Evolutionary conservation across 257 asterid species (phyloP), one percentile per base, ranked within the genome.

Genomic region (Mentha longifolia): DNA sequence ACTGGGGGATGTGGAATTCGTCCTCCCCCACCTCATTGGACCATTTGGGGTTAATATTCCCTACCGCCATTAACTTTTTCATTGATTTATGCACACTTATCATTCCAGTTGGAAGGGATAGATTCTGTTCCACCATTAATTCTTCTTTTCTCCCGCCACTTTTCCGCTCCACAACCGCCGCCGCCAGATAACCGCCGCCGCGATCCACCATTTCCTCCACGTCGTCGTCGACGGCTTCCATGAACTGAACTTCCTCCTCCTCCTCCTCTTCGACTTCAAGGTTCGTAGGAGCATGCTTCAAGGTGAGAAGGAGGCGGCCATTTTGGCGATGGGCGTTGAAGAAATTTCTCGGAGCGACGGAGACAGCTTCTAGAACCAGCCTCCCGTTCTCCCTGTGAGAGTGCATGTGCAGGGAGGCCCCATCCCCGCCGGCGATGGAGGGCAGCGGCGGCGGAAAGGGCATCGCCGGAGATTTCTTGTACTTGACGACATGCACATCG

Each of bases 401-500:
- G 5, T 84, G 86, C 86, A 93, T 76, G 73, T 75, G 94, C 7
- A 87, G 76, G 0, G 91, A 76, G 22, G 72, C 70, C 19, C 91
- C 90, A 67, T 78, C 84, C 7, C 74, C 83, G 43, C 72, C 80
- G 39, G 87, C 74, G 69, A 87, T 76, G 42, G 96, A 91, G 7
- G 85, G 86, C 8, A 90, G 82, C 13, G 92, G 93, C 9, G 98
- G 98, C 4, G 98, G 98, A 47, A 89, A 86, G 1, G 95, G 84
- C 56, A 71, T n/a, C 1, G 70, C 72, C 5, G 86, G 86, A 17
- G 77, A 50, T 22, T 73, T 81, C 79, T 76, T 87, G 41, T 88
- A 84, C 80, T 85, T 85, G 6, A 33, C 77, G 15, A 77, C 79
- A 8, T 14, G 79, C 64, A 82, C 10, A 43, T 86, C 81, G 14